A percentile compares a stretch with the other conserved stretches of the same genome.
Conservation (phyloP, 2,329 filamentous ascomycete species). For the Penicillium digitatum region DNA sequence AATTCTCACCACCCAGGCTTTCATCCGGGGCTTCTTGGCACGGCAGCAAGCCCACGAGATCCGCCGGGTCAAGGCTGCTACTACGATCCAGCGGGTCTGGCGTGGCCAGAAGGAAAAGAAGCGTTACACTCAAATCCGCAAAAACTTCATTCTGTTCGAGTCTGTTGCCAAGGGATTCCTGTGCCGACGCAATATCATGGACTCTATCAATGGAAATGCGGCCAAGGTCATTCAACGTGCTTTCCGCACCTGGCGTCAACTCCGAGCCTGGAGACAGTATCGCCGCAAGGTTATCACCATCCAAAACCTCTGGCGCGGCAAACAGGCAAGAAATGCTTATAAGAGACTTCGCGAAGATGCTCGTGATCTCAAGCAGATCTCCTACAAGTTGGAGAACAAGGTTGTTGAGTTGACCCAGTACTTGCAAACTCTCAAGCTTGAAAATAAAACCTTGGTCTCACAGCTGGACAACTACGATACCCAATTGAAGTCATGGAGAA, state of each 20-base stretch:
- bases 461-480: constrained; percentile 95
- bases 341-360: constrained; percentile 92
- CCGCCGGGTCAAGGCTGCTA: constrained; percentile 79
- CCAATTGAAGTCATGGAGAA: constrained; percentile 95
- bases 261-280: constrained; percentile 81
- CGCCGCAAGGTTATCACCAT: constrained; percentile 83
- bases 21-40: constrained; percentile 71
- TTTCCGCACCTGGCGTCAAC: constrained; percentile 76
- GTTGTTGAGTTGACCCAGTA: constrained; percentile 96
- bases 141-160: constrained; percentile 82
- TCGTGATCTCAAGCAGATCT: constrained; percentile 97
- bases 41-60: constrained; percentile 74
- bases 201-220: constrained; percentile 88
- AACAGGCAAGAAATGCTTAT: constrained; percentile 73
- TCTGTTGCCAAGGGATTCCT: constrained; percentile 88
- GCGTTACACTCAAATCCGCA: constrained; percentile 70
- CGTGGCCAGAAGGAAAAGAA: constrained; percentile 86
- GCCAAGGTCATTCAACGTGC: constrained; percentile 84
- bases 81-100: constrained; percentile 93
- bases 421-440: constrained; percentile 82
- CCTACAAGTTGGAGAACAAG: constrained; percentile 99
- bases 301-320: constrained; percentile 91
- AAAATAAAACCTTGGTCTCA: constrained; percentile 83
- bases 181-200: constrained; percentile 84
- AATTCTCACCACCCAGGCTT: constrained; percentile 74